phyloP scores from a whole-genome alignment of 2,329 filamentous ascomycete species.

The Beauveria sp. region DNA sequence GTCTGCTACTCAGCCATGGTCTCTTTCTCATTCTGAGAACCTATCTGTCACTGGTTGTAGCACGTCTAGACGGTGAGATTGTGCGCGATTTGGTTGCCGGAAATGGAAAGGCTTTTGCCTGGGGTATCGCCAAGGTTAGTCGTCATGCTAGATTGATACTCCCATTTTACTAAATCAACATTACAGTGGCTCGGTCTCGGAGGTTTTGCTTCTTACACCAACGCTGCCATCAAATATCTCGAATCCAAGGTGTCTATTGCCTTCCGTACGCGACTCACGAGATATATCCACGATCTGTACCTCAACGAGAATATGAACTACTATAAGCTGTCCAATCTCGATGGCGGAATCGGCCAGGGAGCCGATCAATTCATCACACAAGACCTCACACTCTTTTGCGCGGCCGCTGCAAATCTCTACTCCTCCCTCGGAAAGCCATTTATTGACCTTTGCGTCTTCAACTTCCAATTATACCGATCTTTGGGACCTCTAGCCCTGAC shows the following conservation, averaged over 20 bases:
- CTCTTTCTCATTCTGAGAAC: slow-evolving; percentile 86
- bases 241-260: slow-evolving; percentile 98
- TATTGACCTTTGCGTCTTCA: slow-evolving; percentile 96
- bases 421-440: slow-evolving; percentile 96
- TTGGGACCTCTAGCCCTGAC: slow-evolving; percentile 81
- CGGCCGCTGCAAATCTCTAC: slow-evolving; percentile 83
- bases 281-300: slow-evolving; percentile 96
- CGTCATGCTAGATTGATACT: neutral
- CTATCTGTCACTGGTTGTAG: slow-evolving; percentile 88
- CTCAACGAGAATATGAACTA: slow-evolving; percentile 92
- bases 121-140: slow-evolving; percentile 72
- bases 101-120: slow-evolving; percentile 79
- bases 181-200: slow-evolving; percentile 81
- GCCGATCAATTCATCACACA: slow-evolving; percentile 98
- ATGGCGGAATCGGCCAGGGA: slow-evolving; percentile 84
- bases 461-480: slow-evolving; percentile 90
- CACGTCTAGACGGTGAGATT: slow-evolving; percentile 88
- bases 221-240: slow-evolving; percentile 97
- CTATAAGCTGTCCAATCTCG: slow-evolving; percentile 88
- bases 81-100: slow-evolving; percentile 94
- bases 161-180: neutral
- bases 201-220: slow-evolving; percentile 90
- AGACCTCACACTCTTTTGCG: slow-evolving; percentile 91
- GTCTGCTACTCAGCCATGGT: slow-evolving; percentile 79
- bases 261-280: slow-evolving; percentile 86